Percentiles rank a stretch among this genome's conserved stretches.
These are phyloP conservation scores for Xanthoconium stramineum DNA, from an alignment of 768 basidiomycete genomes.

Conservation along the genomic window DNA sequence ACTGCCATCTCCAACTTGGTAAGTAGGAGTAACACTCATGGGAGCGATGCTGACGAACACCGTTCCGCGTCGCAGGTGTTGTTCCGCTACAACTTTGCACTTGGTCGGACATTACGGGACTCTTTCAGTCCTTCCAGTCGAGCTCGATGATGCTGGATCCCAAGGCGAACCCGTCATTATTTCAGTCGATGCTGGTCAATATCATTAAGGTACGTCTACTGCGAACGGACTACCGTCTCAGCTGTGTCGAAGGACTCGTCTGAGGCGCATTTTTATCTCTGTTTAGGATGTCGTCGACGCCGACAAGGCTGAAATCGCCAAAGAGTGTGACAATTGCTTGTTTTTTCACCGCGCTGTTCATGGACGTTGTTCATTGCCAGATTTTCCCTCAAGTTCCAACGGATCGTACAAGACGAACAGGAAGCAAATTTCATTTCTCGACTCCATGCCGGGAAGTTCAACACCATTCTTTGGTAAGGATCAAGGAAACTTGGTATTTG, in stretches of 20 bases:
- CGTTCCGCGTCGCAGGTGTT: conserved; percentile 41
- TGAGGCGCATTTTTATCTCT: not conserved
- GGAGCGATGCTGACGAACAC: not conserved
- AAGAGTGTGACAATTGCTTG: conserved; percentile 38
- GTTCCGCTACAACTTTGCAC: conserved; percentile 64
- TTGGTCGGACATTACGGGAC: conserved; percentile 60
- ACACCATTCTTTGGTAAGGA: conserved; percentile 55
- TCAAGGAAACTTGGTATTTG: not conserved
- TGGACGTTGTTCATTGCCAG: conserved; percentile 24
- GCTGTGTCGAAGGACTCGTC: not conserved
- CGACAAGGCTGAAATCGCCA: conserved; percentile 54
- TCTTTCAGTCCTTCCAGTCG: conserved; percentile 61
- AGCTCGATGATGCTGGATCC: conserved; percentile 57
- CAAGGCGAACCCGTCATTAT: conserved; percentile 52
- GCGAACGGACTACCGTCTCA: no score
- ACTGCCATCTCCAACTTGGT: conserved; percentile 64
- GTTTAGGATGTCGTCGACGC: conserved; percentile 60
- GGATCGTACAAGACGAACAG: conserved; percentile 60
- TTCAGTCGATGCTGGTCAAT: conserved; percentile 56
- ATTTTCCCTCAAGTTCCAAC: conserved; percentile 54
- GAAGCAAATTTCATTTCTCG: conserved; percentile 60
- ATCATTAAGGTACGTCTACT: conserved; percentile 52
- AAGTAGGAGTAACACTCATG: conserved; percentile 29
- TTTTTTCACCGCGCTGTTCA: not conserved
- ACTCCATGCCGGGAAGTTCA: conserved; percentile 52